These are phyloP conservation scores for Crataegus laevigata DNA, from an alignment of 306 rosid species.

Conservation along the genomic window DNA sequence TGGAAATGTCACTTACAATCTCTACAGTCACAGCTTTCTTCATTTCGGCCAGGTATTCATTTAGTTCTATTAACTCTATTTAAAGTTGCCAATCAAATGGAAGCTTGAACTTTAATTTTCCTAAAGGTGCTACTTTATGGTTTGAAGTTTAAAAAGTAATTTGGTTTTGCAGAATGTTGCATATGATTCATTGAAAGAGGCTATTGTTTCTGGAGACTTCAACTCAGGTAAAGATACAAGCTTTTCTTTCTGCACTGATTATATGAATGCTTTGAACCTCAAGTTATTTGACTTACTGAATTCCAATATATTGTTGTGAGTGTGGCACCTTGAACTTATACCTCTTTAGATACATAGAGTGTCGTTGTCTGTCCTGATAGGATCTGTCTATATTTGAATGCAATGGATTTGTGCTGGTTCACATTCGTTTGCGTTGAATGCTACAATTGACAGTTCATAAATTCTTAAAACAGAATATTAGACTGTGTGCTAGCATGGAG, in stretches of 20 bases:
- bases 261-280: background rate
- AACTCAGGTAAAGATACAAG: slow-evolving; percentile 41
- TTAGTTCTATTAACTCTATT: slow-evolving; percentile 1
- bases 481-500: background rate
- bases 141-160: slow-evolving; percentile 13
- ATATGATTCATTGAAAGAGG: slow-evolving; percentile 70
- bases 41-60: slow-evolving; percentile 82
- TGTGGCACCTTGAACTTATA: background rate
- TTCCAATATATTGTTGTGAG: background rate
- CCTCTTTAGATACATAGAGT: background rate
- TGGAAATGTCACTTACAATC: slow-evolving; percentile 69
- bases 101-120: background rate
- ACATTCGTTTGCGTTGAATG: background rate
- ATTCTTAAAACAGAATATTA: background rate
- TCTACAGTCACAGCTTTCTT: slow-evolving; percentile 95
- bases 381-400: background rate
- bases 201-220: slow-evolving; percentile 42
- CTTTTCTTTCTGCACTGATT: slow-evolving; percentile 1
- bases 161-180: slow-evolving; percentile 77
- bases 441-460: background rate
- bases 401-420: background rate
- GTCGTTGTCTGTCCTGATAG: background rate
- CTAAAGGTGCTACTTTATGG: slow-evolving; percentile 1
- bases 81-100: background rate
- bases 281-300: background rate